These are phyloP conservation scores for Diaporthe sp. DNA, from an alignment of 2,329 filamentous ascomycete species.

Conservation along the genomic window DNA sequence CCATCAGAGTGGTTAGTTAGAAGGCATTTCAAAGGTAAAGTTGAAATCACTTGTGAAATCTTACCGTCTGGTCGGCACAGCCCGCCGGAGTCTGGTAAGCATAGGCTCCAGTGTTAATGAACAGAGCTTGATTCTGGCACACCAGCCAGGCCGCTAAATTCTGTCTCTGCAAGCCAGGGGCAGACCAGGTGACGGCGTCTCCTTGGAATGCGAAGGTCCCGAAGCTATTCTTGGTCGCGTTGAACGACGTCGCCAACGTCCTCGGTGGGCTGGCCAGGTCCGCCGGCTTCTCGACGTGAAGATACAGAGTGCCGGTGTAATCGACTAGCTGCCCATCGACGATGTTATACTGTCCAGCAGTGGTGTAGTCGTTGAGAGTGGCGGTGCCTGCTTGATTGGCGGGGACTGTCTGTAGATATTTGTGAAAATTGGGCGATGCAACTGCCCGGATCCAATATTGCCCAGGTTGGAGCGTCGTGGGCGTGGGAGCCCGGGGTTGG, in stretches of 20 bases:
- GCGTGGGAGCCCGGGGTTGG: slow-evolving; percentile 41
- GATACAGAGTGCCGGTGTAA: slow-evolving; percentile 57
- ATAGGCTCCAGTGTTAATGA: slow-evolving; percentile 72
- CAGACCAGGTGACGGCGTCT: slow-evolving; percentile 70
- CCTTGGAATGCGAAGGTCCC: slow-evolving; percentile 70
- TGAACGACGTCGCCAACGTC: slow-evolving; percentile 66
- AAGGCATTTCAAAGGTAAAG: slow-evolving; percentile 6
- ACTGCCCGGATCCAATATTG: slow-evolving; percentile 73
- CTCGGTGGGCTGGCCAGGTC: slow-evolving; percentile 58
- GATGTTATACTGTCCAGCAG: slow-evolving; percentile 71
- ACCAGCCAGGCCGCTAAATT: slow-evolving; percentile 73
- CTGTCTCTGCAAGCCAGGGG: slow-evolving; percentile 62
- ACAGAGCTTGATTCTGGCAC: slow-evolving; percentile 65
- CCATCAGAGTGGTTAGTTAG: slow-evolving; percentile 2
- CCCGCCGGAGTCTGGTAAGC: slow-evolving; percentile 69
- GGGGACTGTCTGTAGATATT: slow-evolving; percentile 65
- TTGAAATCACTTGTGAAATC: slow-evolving; percentile 40
- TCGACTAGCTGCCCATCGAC: slow-evolving; percentile 67
- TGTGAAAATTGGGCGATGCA: slow-evolving; percentile 69
- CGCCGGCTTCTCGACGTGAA: slow-evolving; percentile 61
- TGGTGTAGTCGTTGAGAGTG: slow-evolving; percentile 64
- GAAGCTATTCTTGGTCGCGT: slow-evolving; percentile 64
- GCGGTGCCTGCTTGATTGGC: slow-evolving; percentile 61
- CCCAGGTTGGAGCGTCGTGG: slow-evolving; percentile 61
- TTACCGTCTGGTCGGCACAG: slow-evolving; percentile 71